Base-by-base conservation (phyloP, 768 basidiomycete species). In the Lactarius pseudohatsudake region DNA sequence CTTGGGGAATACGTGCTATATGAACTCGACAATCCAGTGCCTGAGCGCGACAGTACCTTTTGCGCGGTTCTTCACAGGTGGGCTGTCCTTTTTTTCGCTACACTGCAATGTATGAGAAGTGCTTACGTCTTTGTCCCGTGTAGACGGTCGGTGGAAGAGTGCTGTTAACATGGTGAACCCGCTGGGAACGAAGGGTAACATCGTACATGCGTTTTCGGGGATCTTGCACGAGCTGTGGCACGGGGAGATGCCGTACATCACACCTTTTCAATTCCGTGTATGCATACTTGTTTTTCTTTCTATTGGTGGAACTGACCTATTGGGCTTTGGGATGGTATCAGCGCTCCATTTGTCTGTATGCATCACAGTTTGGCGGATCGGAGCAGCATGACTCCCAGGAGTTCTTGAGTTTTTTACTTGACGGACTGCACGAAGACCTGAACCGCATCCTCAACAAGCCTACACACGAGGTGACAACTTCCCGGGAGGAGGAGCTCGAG, bases 361-460 rank as follows among this genome's bases (percentile, higher is more conserved):
- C 85, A 1, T 77, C 81, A 9, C 90, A 92, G 74, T 97, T 96
- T 76, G 84, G 85, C 40, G 93, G 92, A 2, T 83, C 87, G 18
- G 89, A 95, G 71, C 96, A 99, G 75, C 96, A 99, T 72, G 96
- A 99, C 77, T 95, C 95, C 26, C 97, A 98, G 76, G 96, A 99
- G 77, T 97, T 98, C 76, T 81, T 99, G 47, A 91, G 87, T 28
- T 96, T 96, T 80, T 82, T 99, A 32, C 82, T 99, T 62, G 97
- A 98, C 73, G 95, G 95, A 1, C 77, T 99, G 61, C 97, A 99
- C 73, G 97, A 99, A 77, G 97, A 98, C 75, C 77, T 98, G 56
- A 99, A 99, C 74, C 86, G 90, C 20, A 86, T 98, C 26, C 81
- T 95, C 61, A 77, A 83, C n/a, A 91, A 89, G 71, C 89, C 89